Conservation (phyloP, 306 rosid species). For the Calophaca sinica region DNA sequence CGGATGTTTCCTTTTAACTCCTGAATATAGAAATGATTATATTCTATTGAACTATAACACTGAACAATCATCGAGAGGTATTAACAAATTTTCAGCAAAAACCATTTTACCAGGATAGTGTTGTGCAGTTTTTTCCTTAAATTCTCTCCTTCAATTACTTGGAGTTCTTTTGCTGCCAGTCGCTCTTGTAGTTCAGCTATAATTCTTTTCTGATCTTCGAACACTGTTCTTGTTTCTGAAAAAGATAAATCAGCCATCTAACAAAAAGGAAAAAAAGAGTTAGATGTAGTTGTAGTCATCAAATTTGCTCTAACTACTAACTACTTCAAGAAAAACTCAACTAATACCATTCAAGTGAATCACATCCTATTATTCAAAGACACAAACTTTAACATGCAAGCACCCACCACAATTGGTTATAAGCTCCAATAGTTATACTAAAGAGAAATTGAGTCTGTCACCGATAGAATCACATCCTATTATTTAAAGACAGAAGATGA, state of each 20-base stretch:
- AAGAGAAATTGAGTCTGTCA: no score
- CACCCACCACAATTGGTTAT: background rate
- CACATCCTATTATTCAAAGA: background rate
- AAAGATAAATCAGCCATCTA: constrained; percentile 73
- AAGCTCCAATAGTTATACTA: background rate
- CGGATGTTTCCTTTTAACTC: constrained; percentile 97
- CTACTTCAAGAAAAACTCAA: constrained; percentile 4
- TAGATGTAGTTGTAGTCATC: constrained; percentile 5
- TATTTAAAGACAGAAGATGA: background rate
- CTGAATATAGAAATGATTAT: constrained; percentile 50
- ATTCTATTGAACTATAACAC: background rate
- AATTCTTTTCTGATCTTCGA: constrained; percentile 68
- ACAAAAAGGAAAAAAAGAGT: constrained; percentile 5
- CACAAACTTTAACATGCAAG: background rate
- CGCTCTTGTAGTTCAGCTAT: constrained; percentile 65
- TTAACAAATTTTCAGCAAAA: background rate
- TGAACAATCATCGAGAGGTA: constrained; percentile 13
- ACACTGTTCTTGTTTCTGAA: constrained; percentile 62
- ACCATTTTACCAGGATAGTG: constrained; percentile 71
- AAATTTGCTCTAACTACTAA: background rate
- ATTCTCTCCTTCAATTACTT: constrained; percentile 80
- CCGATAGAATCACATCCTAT: no score
- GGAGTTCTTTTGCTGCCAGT: constrained; percentile 70
- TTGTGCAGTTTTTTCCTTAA: constrained; percentile 85
- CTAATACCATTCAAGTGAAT: constrained; percentile 3